phyloP scores from a whole-genome alignment of 495 filamentous ascomycete species.

The Talaromyces thailandensis region DNA sequence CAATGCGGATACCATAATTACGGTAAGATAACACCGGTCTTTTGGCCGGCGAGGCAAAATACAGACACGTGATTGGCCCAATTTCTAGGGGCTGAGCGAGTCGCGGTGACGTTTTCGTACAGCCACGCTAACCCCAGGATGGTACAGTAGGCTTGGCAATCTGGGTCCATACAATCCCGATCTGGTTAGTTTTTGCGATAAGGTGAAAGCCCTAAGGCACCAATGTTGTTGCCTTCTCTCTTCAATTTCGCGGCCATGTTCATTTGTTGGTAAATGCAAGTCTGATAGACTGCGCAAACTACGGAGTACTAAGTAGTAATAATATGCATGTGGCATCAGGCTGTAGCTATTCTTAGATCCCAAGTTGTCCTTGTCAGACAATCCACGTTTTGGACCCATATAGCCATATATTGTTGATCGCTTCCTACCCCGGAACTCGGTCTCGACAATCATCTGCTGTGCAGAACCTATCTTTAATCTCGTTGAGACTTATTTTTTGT shows the following conservation, averaged over 20 bases:
- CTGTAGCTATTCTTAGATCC: neutral
- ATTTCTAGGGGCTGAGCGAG: neutral
- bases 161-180: neutral
- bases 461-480: neutral
- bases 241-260: no score
- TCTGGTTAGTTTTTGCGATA: neutral
- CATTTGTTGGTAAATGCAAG: neutral
- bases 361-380: neutral
- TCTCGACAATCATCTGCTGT: no score
- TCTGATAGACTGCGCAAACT: neutral
- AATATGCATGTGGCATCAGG: no score
- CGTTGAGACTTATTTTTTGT: neutral
- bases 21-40: neutral
- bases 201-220: neutral
- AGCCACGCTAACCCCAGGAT: neutral
- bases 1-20: neutral
- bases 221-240: neutral
- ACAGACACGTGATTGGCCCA: neutral
- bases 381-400: neutral
- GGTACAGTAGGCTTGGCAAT: neutral
- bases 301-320: no score
- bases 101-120: neutral
- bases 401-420: neutral
- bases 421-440: neutral
- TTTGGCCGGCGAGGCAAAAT: neutral